phyloP scores from a whole-genome alignment of 306 rosid genomes.

The Fragaria iinumae region DNA sequence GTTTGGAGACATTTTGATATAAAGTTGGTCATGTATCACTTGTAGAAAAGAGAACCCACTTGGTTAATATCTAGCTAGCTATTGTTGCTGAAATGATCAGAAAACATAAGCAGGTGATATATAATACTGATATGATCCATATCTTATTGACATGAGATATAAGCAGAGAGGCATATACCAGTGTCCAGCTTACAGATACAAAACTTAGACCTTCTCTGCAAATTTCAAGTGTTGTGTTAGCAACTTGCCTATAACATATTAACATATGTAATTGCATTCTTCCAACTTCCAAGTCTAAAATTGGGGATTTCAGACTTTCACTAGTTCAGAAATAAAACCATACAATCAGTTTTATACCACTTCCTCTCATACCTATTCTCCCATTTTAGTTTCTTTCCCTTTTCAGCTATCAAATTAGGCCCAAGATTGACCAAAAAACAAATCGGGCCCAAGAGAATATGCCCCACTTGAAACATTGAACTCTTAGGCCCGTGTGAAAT shows the following conservation, averaged over 20 bases:
- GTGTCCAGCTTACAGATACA: neutral
- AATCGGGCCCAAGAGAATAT: neutral
- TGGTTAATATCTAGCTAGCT: neutral
- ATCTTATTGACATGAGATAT: slow-evolving; percentile 6
- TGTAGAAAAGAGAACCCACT: neutral
- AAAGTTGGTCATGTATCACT: neutral
- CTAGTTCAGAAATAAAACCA: neutral
- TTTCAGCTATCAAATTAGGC: neutral
- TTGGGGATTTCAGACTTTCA: neutral
- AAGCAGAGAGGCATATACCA: slow-evolving; percentile 3
- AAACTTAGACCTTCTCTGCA: neutral
- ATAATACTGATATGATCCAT: neutral
- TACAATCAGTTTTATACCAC: neutral
- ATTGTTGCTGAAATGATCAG: neutral
- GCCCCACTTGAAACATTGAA: neutral
- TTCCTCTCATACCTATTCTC: neutral
- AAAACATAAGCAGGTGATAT: neutral
- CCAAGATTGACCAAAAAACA: too few species aligned
- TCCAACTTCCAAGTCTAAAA: neutral
- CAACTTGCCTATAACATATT: neutral
- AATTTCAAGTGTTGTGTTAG: neutral
- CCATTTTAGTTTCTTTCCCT: neutral
- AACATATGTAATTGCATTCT: neutral
- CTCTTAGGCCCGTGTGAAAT: neutral
- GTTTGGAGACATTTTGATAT: neutral